Evolutionary conservation across 2,329 filamentous ascomycete genomes (phyloP).

Genomic region (Tolypocladium album): DNA sequence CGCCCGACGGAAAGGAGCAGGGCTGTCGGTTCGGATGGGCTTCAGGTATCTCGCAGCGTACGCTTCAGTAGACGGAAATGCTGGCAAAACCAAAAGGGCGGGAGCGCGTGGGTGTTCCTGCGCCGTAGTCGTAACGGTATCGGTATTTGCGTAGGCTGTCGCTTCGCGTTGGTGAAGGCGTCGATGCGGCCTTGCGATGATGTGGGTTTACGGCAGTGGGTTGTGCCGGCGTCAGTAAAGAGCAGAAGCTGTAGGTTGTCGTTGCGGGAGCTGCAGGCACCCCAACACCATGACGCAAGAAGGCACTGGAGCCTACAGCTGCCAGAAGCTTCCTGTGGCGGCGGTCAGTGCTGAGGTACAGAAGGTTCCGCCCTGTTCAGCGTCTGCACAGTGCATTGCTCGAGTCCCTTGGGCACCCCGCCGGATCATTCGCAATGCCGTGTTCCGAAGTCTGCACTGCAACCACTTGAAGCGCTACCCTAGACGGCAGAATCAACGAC

Average conservation of each 20-base stretch:
- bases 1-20: not conserved
- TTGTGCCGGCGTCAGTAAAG: not conserved
- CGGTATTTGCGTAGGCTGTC: not conserved
- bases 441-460: not conserved
- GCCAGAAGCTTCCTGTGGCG: not conserved
- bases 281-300: conserved; percentile 22
- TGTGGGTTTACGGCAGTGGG: not conserved
- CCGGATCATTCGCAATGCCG: conserved; percentile 3
- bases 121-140: not conserved
- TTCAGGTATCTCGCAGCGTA: not conserved
- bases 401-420: not conserved
- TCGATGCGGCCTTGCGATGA: not conserved
- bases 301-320: too few relatives aligned
- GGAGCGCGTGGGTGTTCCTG: not conserved
- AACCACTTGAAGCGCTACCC: not conserved
- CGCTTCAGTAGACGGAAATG: not conserved
- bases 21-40: not conserved
- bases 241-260: not conserved
- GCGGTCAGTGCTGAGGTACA: not conserved
- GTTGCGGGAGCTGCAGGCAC: conserved; percentile 11
- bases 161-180: not conserved
- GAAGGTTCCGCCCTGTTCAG: not conserved
- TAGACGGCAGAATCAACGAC: not conserved
- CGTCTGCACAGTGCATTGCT: too few relatives aligned
- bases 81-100: not conserved